Base-by-base conservation (phyloP, 768 basidiomycete genomes). In the Cystoderma amianthinum region DNA sequence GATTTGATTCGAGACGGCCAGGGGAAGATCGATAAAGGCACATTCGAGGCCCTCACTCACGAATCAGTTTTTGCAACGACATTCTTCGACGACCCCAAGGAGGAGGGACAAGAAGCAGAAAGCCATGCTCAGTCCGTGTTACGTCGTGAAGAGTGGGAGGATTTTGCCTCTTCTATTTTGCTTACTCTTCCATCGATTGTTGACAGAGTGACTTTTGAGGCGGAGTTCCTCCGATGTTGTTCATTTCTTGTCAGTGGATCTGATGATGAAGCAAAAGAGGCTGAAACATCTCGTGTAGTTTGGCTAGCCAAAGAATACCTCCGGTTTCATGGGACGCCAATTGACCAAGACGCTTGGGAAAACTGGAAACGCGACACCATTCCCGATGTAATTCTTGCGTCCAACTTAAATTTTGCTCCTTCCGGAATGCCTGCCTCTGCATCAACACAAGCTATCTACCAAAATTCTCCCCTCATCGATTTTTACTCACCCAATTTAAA, bases 51-150 rank as follows among this genome's bases (percentile, higher is more conserved):
- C 1, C 69, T 93, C 4, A 62, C 83, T 0, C 90, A 94, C 52
- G 91, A 92, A 59, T 63, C 77, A 9, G 80, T 88, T 10, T 92
- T 92, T 55, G 82, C 74, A 10, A 89, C 87, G 1, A 79, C 77
- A 11, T 87, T 83, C 54, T 41, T 63, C 22, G n/a, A 40, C 5
- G 53, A 15, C 4, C 12, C 13, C 18, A n/a, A 5, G 34, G 7
- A 32, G 23, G 9, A 44, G 37, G 25, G 46, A 44, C 32, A 46
- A 38, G 32, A 40, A 48, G 53, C 44, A 55, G 18, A 38, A 47
- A 23, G 20, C 40, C 41, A 36, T 55, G 51, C 35, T 44, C 49
- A 38, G 44, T 48, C 15, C 12, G 9, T 35, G 15, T 18, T 35
- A n/a, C 34, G 18, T 37, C 52, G 44, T 25, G 59, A 64, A 21